These are phyloP conservation scores for Sporothrix humicola DNA, from an alignment of 2,329 filamentous ascomycete genomes.

Conservation along the genomic window DNA sequence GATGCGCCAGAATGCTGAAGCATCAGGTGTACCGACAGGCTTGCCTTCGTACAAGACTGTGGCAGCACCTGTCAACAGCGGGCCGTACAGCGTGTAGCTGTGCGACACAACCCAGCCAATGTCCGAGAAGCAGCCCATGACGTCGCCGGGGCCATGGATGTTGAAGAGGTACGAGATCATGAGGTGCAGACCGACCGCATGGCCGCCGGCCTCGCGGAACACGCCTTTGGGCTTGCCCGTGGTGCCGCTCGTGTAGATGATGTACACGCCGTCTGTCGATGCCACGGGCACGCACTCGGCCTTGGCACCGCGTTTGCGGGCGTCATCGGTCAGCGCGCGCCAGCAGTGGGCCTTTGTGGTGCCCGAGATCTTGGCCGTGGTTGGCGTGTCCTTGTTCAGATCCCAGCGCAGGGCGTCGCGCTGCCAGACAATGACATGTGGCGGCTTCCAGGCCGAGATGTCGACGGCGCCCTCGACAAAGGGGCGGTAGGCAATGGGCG, in stretches of 20 bases:
- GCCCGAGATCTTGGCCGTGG: conserved; percentile 2
- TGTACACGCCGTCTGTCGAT: conserved; percentile 81
- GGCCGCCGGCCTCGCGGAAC: conserved; percentile 79
- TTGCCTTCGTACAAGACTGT: conserved; percentile 95
- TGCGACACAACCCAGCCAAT: conserved; percentile 89
- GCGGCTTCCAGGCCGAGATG: conserved; percentile 72
- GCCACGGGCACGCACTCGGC: conserved; percentile 78
- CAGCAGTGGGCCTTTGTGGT: conserved; percentile 53
- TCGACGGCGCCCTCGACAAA: conserved; percentile 76
- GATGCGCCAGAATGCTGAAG: conserved; percentile 86
- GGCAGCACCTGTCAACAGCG: conserved; percentile 81
- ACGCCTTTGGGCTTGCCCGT: conserved; percentile 86
- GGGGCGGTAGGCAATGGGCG: conserved; percentile 75
- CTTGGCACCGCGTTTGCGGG: conserved; percentile 67
- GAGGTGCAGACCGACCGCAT: conserved; percentile 82
- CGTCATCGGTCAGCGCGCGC: conserved; percentile 76
- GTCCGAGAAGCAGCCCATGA: conserved; percentile 63
- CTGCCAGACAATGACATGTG: conserved; percentile 81
- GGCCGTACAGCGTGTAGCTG: conserved; percentile 85
- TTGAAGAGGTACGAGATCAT: conserved; percentile 84
- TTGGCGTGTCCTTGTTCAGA: conserved; percentile 60
- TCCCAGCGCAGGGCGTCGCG: conserved; percentile 77
- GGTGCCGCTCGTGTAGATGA: conserved; percentile 87
- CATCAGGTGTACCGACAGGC: conserved; percentile 85
- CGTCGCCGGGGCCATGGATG: conserved; percentile 81